Base-by-base conservation (phyloP, 441 rosid genomes). In the Manihot esculenta region DNA sequence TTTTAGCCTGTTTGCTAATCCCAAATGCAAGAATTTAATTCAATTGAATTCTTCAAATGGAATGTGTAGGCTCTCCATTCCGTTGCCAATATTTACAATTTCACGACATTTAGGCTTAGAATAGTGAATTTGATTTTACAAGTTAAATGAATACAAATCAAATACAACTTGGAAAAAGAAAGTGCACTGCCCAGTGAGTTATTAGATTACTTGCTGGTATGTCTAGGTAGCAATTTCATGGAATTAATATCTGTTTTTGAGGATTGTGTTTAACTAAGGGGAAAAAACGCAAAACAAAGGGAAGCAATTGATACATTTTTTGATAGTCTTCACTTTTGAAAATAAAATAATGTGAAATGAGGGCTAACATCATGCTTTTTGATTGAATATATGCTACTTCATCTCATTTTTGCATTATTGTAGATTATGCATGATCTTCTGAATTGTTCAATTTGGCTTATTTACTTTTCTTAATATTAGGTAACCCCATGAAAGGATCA, bases 401-500 rank as follows among this genome's bases (percentile, higher is more conserved):
- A 10, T 21, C 17, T 49, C 14, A 10, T 35, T 66, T 50, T 51
- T n/a, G 4, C 17, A 5, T 18, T 69, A 35, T 30, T 30, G 24
- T 30, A 14, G 60, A 45, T 64, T 65, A 35, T 18, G 27, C 49
- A 0, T 35, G 41, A 35, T 42, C 66, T 30, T 10, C 53, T 72
- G 1, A 45, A 58, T 24, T 30, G 8, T 1, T 11, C 9, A 26
- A 21, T 45, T 73, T 69, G 47, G 35, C 7, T 9, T 1, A 24
- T 26, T 10, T 68, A 64, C 60, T 53, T 23, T 23, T 80, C 12
- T 11, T 62, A 69, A 35, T 54, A 74, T 48, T 70, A 94, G 99
- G 89, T 53, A 71, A 81, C 71, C 87, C 77, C 23, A 21, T 10
- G 18, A 88, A 80, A 76, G 79, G 85, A 53, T 74, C 86, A 54